Evolutionary conservation across 2,329 filamentous ascomycete genomes (phyloP), one percentile per base, ranked within the genome.

Genomic region (Stachybotrys elegans): DNA sequence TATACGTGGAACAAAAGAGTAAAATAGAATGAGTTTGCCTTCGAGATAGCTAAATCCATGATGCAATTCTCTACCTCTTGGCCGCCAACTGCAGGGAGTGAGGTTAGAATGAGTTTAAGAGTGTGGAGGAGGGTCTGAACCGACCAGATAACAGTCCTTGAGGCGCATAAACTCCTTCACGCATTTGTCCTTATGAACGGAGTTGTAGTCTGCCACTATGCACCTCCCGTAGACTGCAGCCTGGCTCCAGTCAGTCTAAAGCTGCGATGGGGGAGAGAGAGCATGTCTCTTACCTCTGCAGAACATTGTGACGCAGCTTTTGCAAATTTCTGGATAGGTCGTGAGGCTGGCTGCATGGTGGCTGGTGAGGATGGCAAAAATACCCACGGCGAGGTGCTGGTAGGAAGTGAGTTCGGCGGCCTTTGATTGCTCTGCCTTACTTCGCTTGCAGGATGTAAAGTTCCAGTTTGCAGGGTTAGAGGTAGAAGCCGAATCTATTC

Each of bases 161-260:
- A 97, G 65, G 52, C 71, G 81, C 65, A 93, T 72, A 55, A 98
- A 97, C 59, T 96, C 90, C 46, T 81, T 81, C 5, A 76, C 75
- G 59, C 93, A 98, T 73, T 93, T 93, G 60, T 96, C 88, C 61
- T 95, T 95, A 55, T 90, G 79, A 4, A 95, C 81, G 4, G 89
- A 81, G 60, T 92, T 92, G 68, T 95, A 97, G 60, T 97, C 92
- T 31, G 81, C 80, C 41, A 92, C 78, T 51, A 98, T 83, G 62
- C 93, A 98, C 72, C 90, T 91, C 53, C 92, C 93, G 59, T 97
- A 98, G 12, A 79, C 73, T 3, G 88, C 76, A 42, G 88, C 86
- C 92, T 97, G 31, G 6, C 19, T 12, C n/a, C 31, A 16, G 31
- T 34, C 31, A 9, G 31, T 7, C 19, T 17, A 22, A 43, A 17